Evolutionary conservation across 2,329 filamentous ascomycete genomes (phyloP).

Genomic region (Ceratocystis diversiconidia): DNA sequence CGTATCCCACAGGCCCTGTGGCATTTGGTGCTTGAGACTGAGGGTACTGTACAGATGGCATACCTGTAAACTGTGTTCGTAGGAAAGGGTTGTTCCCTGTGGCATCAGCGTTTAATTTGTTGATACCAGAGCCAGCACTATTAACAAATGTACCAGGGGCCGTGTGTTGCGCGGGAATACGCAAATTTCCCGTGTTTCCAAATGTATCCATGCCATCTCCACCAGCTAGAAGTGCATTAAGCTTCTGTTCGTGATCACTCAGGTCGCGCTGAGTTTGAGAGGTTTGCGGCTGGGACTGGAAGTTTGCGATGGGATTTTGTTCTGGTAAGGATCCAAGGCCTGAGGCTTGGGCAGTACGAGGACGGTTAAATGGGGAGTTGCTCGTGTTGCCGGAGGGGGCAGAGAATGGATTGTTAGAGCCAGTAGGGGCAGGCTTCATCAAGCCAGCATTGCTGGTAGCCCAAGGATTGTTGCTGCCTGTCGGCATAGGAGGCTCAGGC

Average conservation of each 20-base stretch:
- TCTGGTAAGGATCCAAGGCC: slow-evolving; percentile 65
- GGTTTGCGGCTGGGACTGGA: slow-evolving; percentile 29
- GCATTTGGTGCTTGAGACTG: slow-evolving; percentile 39
- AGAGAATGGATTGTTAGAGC: slow-evolving; percentile 96
- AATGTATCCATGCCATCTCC: slow-evolving; percentile 96
- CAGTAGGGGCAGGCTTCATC: slow-evolving; percentile 71
- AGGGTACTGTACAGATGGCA: slow-evolving; percentile 44
- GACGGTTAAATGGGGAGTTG: slow-evolving; percentile 39
- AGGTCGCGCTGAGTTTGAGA: slow-evolving; percentile 43
- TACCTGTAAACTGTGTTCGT: slow-evolving; percentile 67
- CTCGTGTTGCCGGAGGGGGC: slow-evolving; percentile 20
- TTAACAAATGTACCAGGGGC: slow-evolving; percentile 95
- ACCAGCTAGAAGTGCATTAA: slow-evolving; percentile 72
- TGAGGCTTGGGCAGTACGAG: slow-evolving; percentile 43
- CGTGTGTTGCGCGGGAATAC: slow-evolving; percentile 92
- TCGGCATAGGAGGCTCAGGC: slow-evolving; percentile 49
- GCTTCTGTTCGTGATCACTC: slow-evolving; percentile 53
- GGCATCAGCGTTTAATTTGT: slow-evolving; percentile 53
- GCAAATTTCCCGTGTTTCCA: slow-evolving; percentile 89
- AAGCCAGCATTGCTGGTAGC: slow-evolving; percentile 47
- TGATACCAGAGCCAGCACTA: slow-evolving; percentile 70
- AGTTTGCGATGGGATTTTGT: slow-evolving; percentile 57
- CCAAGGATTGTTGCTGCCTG: slow-evolving; percentile 93
- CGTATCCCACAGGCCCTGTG: slow-evolving; percentile 42
- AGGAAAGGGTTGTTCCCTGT: slow-evolving; percentile 85